Evolutionary conservation across 2,329 filamentous ascomycete species (phyloP), one percentile per base, ranked within the genome.

Genomic region (Pseudocercospora fijiensis): DNA sequence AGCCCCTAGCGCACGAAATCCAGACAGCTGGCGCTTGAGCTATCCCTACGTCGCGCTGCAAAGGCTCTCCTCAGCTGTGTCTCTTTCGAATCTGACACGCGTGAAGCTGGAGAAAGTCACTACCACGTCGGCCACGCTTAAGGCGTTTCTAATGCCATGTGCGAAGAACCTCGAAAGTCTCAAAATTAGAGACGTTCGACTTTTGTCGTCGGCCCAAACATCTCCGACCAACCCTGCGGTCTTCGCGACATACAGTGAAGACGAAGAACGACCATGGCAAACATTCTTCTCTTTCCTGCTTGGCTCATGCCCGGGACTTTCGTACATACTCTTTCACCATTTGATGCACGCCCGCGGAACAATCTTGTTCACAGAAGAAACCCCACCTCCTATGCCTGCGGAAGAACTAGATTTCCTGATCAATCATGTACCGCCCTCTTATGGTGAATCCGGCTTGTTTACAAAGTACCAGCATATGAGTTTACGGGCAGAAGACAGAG

Each of bases 91-190:
- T 18, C 66, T 74, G 26, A 70, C 67, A 4, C 67, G 73, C 1
- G 26, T 75, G 28, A 75, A 75, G 52, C 67, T 75, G 0, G 73
- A 75, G 49, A 73, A 72, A 57, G 53, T 74, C 41, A 69, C 65
- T n/a, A 68, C 72, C 3, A 67, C 67, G 8, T 61, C 71, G 7
- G 8, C 45, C 2, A 68, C 58, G 0, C 63, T 75, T 16, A 56
- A 67, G 24, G 56, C 60, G 6, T 67, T 74, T 30, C 64, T 74
- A 3, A 24, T 20, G 6, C 71, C 73, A 5, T 69, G 64, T 6
- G 57, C 64, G 4, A 1, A 28, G 2, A 56, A 51, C 8, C 65
- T 74, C 1, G 69, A 63, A 18, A 74, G 72, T 62, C 61, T 75
- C 30, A 75, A 75, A 53, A 49, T 75, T 27, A 69, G 72, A 27